These are phyloP conservation scores for Leonotis leonurus DNA, from an alignment of 257 asterid species.

Conservation along the genomic window DNA sequence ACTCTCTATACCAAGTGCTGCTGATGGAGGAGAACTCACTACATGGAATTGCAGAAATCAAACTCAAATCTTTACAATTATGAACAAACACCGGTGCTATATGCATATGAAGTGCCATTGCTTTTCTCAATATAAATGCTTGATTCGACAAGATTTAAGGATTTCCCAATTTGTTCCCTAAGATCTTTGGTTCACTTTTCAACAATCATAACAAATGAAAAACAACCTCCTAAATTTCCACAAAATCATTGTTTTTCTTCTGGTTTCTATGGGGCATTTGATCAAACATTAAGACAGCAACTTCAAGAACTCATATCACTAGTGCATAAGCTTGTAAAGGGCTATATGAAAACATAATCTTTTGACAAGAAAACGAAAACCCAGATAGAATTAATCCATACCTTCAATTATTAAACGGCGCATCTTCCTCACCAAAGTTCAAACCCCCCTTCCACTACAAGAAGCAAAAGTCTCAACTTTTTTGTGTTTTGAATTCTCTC, in stretches of 20 bases:
- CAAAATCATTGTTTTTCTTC: background rate
- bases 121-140: no score
- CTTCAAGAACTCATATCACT: background rate
- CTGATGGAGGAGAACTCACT: slow-evolving; percentile 30
- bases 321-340: background rate
- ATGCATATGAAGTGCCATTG: no score
- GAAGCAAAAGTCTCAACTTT: no score
- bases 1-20: slow-evolving; percentile 32
- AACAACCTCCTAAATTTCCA: background rate
- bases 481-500: no score
- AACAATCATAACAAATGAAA: background rate
- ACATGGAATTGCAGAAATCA: slow-evolving; percentile 18
- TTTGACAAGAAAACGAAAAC: background rate
- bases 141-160: background rate
- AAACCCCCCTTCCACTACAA: no score
- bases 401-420: slow-evolving; percentile 30
- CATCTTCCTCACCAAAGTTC: slow-evolving; percentile 21
- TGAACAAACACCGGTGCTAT: background rate
- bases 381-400: slow-evolving; percentile 7
- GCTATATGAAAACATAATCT: background rate
- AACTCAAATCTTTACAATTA: slow-evolving; percentile 4
- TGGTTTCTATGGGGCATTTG: slow-evolving; percentile 5
- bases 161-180: background rate
- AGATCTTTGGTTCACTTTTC: background rate
- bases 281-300: slow-evolving; percentile 19